Percentiles rank a stretch among this genome's conserved stretches.
Evolutionary conservation across 768 basidiomycete species (phyloP).

Genomic region (Suillus americanus): DNA sequence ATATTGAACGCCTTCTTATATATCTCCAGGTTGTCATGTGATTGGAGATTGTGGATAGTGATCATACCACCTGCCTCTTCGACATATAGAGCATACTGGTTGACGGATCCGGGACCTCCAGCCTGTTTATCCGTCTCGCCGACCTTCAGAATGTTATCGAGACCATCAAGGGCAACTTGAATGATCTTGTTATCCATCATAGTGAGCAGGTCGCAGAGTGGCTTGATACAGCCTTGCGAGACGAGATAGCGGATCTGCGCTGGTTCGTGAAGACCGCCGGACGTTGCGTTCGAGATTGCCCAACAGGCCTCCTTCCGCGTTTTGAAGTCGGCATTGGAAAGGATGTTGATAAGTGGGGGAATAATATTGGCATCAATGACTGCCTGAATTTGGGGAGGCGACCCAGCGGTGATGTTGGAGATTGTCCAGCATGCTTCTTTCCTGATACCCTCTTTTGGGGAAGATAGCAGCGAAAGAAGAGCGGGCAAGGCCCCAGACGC

Average conservation of each 20-base stretch:
- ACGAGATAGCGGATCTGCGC: constrained; percentile 98
- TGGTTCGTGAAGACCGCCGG: constrained; percentile 95
- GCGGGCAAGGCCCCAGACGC: constrained; percentile 97
- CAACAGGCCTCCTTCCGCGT: constrained; percentile 99
- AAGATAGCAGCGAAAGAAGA: constrained; percentile 87
- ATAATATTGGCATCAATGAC: constrained; percentile 98
- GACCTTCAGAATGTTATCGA: constrained; percentile 98
- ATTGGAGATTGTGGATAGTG: constrained; percentile 97
- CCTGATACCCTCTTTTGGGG: constrained; percentile 97
- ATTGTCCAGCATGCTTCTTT: constrained; percentile 99
- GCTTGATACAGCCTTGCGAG: constrained; percentile 97
- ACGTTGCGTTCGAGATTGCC: constrained; percentile 99
- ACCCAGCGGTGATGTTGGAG: constrained; percentile 97
- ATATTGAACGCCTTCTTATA: constrained; percentile 99
- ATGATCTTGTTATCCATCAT: constrained; percentile 99
- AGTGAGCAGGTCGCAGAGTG: constrained; percentile 90
- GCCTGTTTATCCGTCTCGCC: constrained; percentile 93
- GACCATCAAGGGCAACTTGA: constrained; percentile 94
- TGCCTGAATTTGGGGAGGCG: constrained; percentile 94
- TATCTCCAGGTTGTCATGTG: constrained; percentile 98
- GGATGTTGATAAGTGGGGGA: constrained; percentile 97
- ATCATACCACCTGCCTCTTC: constrained; percentile 99
- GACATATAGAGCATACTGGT: constrained; percentile 91
- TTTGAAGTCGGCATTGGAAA: constrained; percentile 98
- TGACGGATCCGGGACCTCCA: constrained; percentile 76